Evolutionary conservation across 2,329 filamentous ascomycete genomes (phyloP).

Genomic region (Fusarium ramigenum): DNA sequence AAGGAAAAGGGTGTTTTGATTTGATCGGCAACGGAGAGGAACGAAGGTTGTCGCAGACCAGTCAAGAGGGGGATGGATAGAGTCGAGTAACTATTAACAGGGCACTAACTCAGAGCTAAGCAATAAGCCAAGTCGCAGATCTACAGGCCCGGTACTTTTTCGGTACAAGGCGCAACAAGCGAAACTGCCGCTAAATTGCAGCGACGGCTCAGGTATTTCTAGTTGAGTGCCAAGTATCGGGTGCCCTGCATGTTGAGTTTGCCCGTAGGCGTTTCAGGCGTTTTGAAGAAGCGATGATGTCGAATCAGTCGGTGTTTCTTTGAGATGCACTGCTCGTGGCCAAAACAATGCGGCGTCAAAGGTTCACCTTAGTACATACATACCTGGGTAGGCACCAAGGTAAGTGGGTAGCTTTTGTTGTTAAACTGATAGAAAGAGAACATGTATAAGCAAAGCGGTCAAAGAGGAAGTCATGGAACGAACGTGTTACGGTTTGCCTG

Average conservation of each 20-base stretch:
- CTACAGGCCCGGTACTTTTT: slow-evolving; percentile 32
- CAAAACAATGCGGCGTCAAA: slow-evolving; percentile 17
- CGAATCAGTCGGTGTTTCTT: slow-evolving; percentile 31
- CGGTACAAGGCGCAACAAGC: slow-evolving; percentile 10
- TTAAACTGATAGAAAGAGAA: neutral
- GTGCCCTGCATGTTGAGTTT: slow-evolving; percentile 18
- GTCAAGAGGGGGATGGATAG: slow-evolving; percentile 1
- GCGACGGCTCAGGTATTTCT: slow-evolving; percentile 14
- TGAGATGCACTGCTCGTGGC: slow-evolving; percentile 18
- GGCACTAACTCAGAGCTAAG: slow-evolving; percentile 31
- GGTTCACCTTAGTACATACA: neutral
- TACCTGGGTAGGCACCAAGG: neutral
- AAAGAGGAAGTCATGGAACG: neutral
- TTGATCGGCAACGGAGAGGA: slow-evolving; percentile 32
- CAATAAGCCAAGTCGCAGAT: slow-evolving; percentile 43
- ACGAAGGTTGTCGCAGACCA: slow-evolving; percentile 30
- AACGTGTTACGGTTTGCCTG: neutral
- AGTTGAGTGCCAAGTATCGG: slow-evolving; percentile 8
- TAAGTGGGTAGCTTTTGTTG: neutral
- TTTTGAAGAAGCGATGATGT: slow-evolving; percentile 11
- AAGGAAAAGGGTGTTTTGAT: slow-evolving; percentile 27
- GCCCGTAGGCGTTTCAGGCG: slow-evolving; percentile 33
- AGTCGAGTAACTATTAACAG: neutral
- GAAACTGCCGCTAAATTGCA: neutral
- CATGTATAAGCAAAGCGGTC: neutral